These are phyloP conservation scores for Mercurialis annua DNA, from an alignment of 345 rosid species.

Conservation along the genomic window DNA sequence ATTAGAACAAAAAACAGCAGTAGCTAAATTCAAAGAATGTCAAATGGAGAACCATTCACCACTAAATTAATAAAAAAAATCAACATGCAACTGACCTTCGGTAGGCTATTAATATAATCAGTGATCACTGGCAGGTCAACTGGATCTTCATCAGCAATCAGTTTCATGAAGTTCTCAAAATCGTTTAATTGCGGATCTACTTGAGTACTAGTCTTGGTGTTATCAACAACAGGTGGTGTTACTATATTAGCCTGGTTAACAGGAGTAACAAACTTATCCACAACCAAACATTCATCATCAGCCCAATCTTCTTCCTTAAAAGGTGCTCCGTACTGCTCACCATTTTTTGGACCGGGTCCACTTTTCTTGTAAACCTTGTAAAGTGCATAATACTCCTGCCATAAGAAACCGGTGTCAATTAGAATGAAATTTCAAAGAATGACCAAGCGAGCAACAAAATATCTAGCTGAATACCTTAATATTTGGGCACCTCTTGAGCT, in stretches of 20 bases:
- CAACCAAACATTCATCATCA: constrained; percentile 39
- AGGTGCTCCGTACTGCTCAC: constrained; percentile 95
- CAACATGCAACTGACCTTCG: constrained; percentile 33
- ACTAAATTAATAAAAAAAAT: not conserved
- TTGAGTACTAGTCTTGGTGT: constrained; percentile 16
- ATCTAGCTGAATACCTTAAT: constrained; percentile 43
- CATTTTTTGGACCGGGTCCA: constrained; percentile 96
- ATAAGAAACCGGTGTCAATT: constrained; percentile 2
- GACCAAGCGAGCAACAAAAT: not conserved
- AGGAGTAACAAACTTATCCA: constrained; percentile 24
- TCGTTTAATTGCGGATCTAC: constrained; percentile 34
- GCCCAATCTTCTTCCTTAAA: constrained; percentile 87
- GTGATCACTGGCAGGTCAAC: constrained; percentile 16
- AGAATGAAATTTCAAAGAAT: not conserved
- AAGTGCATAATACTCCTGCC: constrained; percentile 68
- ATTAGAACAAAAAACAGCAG: not conserved
- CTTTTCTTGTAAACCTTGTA: constrained; percentile 83
- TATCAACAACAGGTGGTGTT: constrained; percentile 23
- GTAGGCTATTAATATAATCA: constrained; percentile 11
- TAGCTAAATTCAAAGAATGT: no score
- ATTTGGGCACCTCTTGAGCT: constrained; percentile 62
- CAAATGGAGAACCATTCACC: no score
- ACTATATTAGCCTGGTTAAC: constrained; percentile 27
- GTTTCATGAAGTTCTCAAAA: constrained; percentile 45
- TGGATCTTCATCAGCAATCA: constrained; percentile 33